Conservation (phyloP, 768 basidiomycete species). For the Lactarius deliciosus region DNA sequence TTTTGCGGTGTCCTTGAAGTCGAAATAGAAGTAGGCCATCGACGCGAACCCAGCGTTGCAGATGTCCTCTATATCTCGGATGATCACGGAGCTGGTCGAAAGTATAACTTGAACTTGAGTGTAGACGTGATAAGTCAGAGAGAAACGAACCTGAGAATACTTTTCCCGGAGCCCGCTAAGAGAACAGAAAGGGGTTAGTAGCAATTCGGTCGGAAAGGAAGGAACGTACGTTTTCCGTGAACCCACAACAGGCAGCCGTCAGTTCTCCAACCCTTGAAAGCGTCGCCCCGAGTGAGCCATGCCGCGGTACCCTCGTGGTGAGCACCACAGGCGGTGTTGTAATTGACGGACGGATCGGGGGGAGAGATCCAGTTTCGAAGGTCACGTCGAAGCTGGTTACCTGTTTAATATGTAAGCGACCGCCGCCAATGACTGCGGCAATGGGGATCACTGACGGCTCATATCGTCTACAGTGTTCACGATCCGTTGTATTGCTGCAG, state of each 20-base stretch:
- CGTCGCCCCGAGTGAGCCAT: background rate
- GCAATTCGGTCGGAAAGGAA: background rate
- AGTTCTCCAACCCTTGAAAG: background rate
- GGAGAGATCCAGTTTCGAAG: constrained; percentile 8
- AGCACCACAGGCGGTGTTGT: background rate
- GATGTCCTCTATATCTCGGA: background rate
- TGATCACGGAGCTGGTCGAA: constrained; percentile 3
- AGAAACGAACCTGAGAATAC: background rate
- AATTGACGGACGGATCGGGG: constrained; percentile 8
- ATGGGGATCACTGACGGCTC: background rate
- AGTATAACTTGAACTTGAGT: background rate
- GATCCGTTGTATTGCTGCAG: background rate
- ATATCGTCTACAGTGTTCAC: background rate
- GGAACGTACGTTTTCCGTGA: background rate
- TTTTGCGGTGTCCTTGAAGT: background rate
- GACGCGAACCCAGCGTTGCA: background rate
- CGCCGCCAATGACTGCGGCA: background rate
- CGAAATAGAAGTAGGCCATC: background rate
- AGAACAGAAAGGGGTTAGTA: background rate
- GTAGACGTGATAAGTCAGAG: rapidly evolving
- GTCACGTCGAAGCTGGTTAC: background rate
- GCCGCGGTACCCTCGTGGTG: background rate
- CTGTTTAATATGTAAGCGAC: background rate
- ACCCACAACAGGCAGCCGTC: constrained; percentile 2
- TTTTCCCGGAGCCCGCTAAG: constrained; percentile 16